Evolutionary conservation across 257 asterid species (phyloP).

Genomic region (Primulina eburnea): DNA sequence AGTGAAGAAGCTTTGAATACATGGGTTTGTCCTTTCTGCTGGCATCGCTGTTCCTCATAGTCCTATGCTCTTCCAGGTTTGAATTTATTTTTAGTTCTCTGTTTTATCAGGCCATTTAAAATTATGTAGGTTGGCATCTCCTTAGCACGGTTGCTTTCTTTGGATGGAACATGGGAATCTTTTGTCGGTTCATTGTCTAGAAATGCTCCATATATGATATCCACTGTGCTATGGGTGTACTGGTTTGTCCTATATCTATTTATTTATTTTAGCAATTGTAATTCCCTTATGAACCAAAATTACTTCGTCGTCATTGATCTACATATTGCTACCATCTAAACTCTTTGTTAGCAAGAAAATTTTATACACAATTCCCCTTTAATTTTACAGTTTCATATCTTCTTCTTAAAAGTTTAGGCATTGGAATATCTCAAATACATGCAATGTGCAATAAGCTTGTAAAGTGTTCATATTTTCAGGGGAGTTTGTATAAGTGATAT

Average conservation of each 20-base stretch:
- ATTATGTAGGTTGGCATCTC: conserved; percentile 76
- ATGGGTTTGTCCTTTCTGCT: conserved; percentile 62
- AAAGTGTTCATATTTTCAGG: conserved; percentile 39
- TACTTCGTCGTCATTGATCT: not conserved
- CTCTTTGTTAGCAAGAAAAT: not conserved
- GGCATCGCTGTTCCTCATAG: conserved; percentile 38
- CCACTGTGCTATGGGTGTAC: conserved; percentile 82
- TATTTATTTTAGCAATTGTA: not conserved
- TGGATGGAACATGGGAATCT: conserved; percentile 83
- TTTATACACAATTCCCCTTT: not conserved
- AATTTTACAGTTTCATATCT: too few relatives aligned
- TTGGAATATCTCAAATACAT: not conserved
- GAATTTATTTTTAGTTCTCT: conserved; percentile 14
- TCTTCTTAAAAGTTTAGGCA: too few relatives aligned
- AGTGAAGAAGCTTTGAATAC: conserved; percentile 90
- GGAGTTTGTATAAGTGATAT: conserved; percentile 92
- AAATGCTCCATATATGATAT: conserved; percentile 64
- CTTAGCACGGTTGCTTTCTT: conserved; percentile 61
- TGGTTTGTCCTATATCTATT: conserved; percentile 49
- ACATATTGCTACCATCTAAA: conserved; percentile 1
- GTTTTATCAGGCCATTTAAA: conserved; percentile 33
- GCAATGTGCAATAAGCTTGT: conserved; percentile 3
- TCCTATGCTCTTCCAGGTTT: conserved; percentile 29
- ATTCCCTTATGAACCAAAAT: conserved; percentile 9
- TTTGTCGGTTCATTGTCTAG: conserved; percentile 62